Base-by-base conservation (phyloP, 345 rosid genomes). In the Chamaenerion angustifolium region DNA sequence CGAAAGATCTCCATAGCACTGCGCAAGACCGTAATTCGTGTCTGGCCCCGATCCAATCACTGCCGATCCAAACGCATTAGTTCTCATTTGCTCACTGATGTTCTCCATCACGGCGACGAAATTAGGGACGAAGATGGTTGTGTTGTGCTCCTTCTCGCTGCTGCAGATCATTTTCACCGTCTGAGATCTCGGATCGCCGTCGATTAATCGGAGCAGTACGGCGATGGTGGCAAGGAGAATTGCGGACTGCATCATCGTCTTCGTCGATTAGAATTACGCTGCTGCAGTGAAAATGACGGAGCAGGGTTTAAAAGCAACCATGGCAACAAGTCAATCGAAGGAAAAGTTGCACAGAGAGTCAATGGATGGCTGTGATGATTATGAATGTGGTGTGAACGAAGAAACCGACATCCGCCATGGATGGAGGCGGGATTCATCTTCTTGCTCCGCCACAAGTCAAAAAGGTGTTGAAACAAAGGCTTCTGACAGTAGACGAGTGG, bases 1-100 rank as follows among this genome's bases (percentile, higher is more conserved):
- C 23, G 94, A 66, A 46, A 90, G 89, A 57, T 90, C 96, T 0
- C 98, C 89, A 6, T 90, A 80, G 61, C 98, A 90, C 63, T 86
- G 95, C 0, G 92, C 81, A 3, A 90, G 80, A 50, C 87, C 98
- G 52, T 79, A 81, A 78, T 72, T 81, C 12, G 43, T 54, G 13
- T 90, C 87, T 0, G 77, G 81, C 45, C 92, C 96, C 1, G 88
- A 56, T 56, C 98, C 98, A 10, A 80, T 65, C 21, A 63, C 59
- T 0, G 95, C 79, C 13, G 16, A 51, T 42, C 96, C 94, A 7
- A 68, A 90, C 27, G 92, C 98, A 0, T 62, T 17, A 0, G 54
- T 49, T 40, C 85, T 82, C 43, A 83, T 73, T 56, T 78, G 81
- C 9, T 64, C 73, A 43, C 96, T 80, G 60, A 86, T 81, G 21